Evolutionary conservation across 164 flowering plant genomes (phyloP), one percentile per base, ranked within the genome.

Genomic region (Dillenia suffruticosa): DNA sequence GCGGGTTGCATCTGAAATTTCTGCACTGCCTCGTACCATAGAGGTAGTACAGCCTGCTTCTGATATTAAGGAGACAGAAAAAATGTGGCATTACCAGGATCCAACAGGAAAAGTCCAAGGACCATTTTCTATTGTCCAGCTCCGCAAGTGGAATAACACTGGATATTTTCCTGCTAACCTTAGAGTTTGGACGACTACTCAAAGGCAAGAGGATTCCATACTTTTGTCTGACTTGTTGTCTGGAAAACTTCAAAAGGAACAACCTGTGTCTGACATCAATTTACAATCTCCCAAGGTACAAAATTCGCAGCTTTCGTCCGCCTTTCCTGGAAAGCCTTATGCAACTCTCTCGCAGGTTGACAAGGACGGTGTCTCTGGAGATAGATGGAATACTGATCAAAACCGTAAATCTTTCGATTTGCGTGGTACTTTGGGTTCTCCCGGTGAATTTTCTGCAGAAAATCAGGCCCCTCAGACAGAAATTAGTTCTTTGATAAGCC

Each of bases 71-170:
- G 96, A 89, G 58, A 64, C 86, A 8, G 97, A 89, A 49, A 91
- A 94, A 65, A 70, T 85, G 9, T 94, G 99, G 99, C 82, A 85
- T 71, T 94, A 94, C 65, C 56, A 78, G 79, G 99, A 94, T 61
- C 97, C 99, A 62, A 62, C 89, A 51, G 88, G 87, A 49, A 91
- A 85, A 80, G 72, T 85, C 12, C 99, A 94, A 71, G 99, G 99
- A 49, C 99, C 99, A 61, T 94, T 91, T 82, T 89, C 97, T 40
- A 77, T 86, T 72, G 78, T 71, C n/a, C 99, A 94, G 79, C 79
- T 94, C 72, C 84, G 88, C 8, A 94, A 89, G 75, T 94, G 99
- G 99, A 86, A 70, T 68, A 81, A 77, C 50, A 83, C 86, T 24
- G 96, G 96, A 19, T 91, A 83, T 63, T 94, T 94, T 51, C 99